Evolutionary conservation across 2,329 filamentous ascomycete species (phyloP).

Genomic region (Ophiostoma australiae): DNA sequence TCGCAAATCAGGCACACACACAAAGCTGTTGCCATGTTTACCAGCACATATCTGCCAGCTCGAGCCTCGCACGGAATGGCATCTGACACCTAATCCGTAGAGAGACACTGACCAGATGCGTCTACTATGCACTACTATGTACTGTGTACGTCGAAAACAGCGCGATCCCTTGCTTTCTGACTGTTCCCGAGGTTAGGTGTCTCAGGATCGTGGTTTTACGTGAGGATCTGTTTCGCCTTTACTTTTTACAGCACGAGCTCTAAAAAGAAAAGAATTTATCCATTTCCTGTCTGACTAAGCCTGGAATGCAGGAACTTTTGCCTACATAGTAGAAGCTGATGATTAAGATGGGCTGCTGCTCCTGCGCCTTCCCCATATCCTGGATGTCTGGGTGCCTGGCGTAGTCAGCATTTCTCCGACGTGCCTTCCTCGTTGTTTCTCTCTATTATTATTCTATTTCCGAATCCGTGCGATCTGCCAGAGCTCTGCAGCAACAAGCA

Average conservation of each 20-base stretch:
- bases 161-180: background rate
- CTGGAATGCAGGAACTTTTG: background rate
- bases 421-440: background rate
- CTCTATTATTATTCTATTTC: background rate
- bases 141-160: background rate
- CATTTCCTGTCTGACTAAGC: background rate
- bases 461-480: background rate
- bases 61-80: background rate
- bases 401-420: background rate
- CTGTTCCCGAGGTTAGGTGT: background rate
- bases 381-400: background rate
- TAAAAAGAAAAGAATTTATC: background rate
- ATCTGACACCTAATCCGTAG: background rate
- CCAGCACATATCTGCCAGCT: background rate
- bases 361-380: background rate
- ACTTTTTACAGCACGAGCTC: background rate
- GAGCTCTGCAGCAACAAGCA: background rate
- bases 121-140: background rate
- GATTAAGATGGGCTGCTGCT: too few relatives aligned
- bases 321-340: background rate
- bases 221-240: background rate
- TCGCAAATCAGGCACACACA: too few relatives aligned
- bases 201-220: background rate
- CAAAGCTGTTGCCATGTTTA: background rate
- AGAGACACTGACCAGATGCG: background rate